Base-by-base conservation (phyloP, 129 eudicot species). In the Kitagawia praeruptora region DNA sequence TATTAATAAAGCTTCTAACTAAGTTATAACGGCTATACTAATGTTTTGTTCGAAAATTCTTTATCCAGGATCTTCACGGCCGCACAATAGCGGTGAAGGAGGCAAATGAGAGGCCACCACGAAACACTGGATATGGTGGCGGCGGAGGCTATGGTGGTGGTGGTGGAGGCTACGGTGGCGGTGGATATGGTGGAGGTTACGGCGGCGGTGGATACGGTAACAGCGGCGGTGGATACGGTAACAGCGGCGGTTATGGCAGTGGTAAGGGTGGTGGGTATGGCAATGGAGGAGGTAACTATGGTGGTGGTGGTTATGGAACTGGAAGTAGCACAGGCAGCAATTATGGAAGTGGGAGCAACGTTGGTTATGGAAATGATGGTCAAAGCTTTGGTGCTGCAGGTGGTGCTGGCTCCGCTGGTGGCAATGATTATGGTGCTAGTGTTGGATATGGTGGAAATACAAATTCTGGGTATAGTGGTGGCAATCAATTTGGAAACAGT, bases 61-160 rank as follows among this genome's bases (percentile, higher is more conserved):
- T 31, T 18, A 74, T 82, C 38, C 88, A 92, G 99, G 96, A 95
- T 3, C 88, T 95, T 76, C 89, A 92, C 48, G 99, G 97, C 28
- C 93, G 97, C 37, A 78, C 37, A 41, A 80, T 95, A 69, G 82
- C 87, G 73, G 99, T 95, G 77, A 84, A 79, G 79, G 89, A 87
- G 71, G 97, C 99, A 38, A 82, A 83, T 28, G 97, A 95, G 25
- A 92, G 93, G 78, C 66, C 95, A 45, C 66, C 95, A 45, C 89
- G 85, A 72, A 85, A 73, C 66, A 47, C 41, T 67, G 84, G 79
- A 1, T 78, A 75, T 10, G 49, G 73, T 9, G 84, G 86, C 4
- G 81, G 83, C 21, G 86, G 80, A 15, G 79, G 78, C 16, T 64
- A 74, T 19, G 71, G 77, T 25, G 76, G 80, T 2, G 74, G 79